These are phyloP conservation scores for Murraya paniculata DNA, from an alignment of 345 rosid species.

Conservation along the genomic window DNA sequence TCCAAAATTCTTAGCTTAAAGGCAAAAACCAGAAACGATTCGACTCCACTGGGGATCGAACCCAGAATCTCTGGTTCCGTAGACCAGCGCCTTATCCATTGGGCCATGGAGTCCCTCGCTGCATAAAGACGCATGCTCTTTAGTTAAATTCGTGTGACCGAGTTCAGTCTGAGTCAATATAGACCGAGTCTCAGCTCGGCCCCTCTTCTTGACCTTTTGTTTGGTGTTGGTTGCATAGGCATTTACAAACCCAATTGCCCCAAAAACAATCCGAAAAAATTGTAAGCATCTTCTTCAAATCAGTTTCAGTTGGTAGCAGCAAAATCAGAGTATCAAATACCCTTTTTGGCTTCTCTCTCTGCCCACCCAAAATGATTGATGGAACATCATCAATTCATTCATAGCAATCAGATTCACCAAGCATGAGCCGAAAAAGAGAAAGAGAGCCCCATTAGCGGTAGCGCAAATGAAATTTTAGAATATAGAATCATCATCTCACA, in stretches of 20 bases:
- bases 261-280: background rate
- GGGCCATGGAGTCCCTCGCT: constrained; percentile 37
- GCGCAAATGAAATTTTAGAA: too few relatives aligned
- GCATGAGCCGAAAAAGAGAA: too few relatives aligned
- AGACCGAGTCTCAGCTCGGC: background rate
- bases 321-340: background rate
- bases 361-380: too few relatives aligned
- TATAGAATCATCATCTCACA: too few relatives aligned
- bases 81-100: constrained; percentile 75
- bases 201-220: background rate
- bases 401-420: too few relatives aligned
- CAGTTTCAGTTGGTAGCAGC: background rate
- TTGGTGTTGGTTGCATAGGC: background rate
- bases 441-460: too few relatives aligned
- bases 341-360: background rate
- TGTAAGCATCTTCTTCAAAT: background rate
- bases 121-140: accelerated
- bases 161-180: background rate
- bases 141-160: accelerated
- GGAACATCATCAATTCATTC: too few relatives aligned
- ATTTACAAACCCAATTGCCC: background rate
- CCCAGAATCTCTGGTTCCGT: constrained; percentile 71
- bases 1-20: too few relatives aligned
- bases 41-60: constrained; percentile 66
- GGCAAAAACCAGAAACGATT: accelerated